Conservation (phyloP, 441 rosid genomes). For the Aquilaria agallochum region DNA sequence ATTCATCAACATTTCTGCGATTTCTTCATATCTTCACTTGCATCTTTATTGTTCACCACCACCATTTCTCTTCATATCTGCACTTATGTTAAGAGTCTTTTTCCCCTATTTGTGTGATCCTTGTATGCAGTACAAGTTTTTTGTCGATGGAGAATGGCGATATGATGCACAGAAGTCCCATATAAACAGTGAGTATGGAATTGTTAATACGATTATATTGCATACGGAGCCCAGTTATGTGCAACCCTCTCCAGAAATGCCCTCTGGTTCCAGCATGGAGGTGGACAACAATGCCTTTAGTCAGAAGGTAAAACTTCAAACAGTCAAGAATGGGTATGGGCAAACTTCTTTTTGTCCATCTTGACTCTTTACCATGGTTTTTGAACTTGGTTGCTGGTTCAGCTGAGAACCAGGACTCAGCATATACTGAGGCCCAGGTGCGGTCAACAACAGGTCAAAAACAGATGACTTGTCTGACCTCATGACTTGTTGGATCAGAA, state of each 20-base stretch:
- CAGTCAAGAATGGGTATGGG: too few relatives aligned
- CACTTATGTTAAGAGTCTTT: slow-evolving; percentile 19
- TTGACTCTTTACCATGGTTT: too few relatives aligned
- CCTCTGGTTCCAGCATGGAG: slow-evolving; percentile 64
- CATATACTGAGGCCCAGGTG: too few relatives aligned
- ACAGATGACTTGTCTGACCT: too few relatives aligned
- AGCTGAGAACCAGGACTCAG: too few relatives aligned
- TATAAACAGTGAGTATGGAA: slow-evolving; percentile 56
- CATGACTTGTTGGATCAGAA: too few relatives aligned
- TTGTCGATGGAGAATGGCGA: slow-evolving; percentile 66
- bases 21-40: background rate
- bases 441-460: too few relatives aligned
- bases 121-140: slow-evolving; percentile 61
- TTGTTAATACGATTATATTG: slow-evolving; percentile 62
- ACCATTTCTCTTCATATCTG: background rate
- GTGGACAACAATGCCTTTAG: slow-evolving; percentile 50
- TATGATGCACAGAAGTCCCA: slow-evolving; percentile 60
- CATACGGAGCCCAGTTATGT: slow-evolving; percentile 36
- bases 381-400: too few relatives aligned
- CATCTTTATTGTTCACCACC: background rate
- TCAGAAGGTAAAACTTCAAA: slow-evolving; percentile 29
- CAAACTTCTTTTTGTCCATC: too few relatives aligned
- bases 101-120: slow-evolving; percentile 1
- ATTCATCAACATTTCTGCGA: background rate
- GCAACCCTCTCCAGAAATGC: slow-evolving; percentile 32